These are phyloP conservation scores for Penicillium sp. DNA, from an alignment of 2,329 filamentous ascomycete genomes.

Conservation along the genomic window DNA sequence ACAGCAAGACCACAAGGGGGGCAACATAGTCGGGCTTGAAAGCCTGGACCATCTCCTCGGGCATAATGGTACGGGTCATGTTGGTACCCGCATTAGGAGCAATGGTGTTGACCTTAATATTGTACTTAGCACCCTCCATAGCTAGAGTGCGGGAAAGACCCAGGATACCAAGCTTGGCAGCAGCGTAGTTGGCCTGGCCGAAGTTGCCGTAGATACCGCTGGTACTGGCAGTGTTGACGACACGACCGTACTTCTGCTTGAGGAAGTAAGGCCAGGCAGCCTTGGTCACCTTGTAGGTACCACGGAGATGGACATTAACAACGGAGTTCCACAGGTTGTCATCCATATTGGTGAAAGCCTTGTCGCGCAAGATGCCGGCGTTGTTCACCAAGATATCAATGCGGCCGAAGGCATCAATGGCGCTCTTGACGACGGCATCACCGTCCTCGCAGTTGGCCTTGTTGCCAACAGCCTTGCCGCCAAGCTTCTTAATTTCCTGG, in stretches of 20 bases:
- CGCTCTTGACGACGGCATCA: constrained; percentile 84
- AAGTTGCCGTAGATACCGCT: constrained; percentile 99
- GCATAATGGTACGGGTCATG: constrained; percentile 92
- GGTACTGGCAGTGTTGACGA: constrained; percentile 95
- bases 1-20: constrained; percentile 83
- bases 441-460: constrained; percentile 94
- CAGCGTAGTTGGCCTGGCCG: constrained; percentile 95
- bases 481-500: constrained; percentile 83
- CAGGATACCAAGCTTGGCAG: constrained; percentile 88
- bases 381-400: constrained; percentile 98
- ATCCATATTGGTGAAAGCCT: constrained; percentile 97
- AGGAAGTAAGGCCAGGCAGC: constrained; percentile 97
- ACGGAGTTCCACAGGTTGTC: constrained; percentile 91
- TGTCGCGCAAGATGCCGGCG: constrained; percentile 94
- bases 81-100: constrained; percentile 94
- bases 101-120: constrained; percentile 97
- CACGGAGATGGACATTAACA: constrained; percentile 85
- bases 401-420: constrained; percentile 89
- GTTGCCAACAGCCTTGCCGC: constrained; percentile 86
- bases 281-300: constrained; percentile 96
- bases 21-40: constrained; percentile 99
- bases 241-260: constrained; percentile 97
- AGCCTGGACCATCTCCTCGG: constrained; percentile 95
- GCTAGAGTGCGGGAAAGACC: constrained; percentile 93
- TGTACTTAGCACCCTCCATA: constrained; percentile 91